Conservation (phyloP, 192 early-diverging fungal genomes). For the Oehlia diaphana region DNA sequence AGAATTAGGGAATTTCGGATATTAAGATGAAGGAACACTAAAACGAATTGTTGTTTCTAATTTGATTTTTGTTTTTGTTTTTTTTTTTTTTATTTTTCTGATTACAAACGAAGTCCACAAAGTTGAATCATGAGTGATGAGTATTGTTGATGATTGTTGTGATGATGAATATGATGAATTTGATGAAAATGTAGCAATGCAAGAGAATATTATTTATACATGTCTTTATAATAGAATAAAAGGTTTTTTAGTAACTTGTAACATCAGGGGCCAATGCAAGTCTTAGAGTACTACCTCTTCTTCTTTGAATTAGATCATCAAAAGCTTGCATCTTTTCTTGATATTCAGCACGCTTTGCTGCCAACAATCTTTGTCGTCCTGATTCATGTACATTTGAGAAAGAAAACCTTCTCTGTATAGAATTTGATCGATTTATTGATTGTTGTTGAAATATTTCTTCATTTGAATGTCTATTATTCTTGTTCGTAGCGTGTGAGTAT, state of each 20-base stretch:
- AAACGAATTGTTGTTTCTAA: no score
- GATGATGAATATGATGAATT: no score
- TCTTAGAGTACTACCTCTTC: constrained; percentile 40
- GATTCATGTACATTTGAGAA: constrained; percentile 26
- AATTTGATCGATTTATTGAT: neutral
- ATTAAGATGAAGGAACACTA: no score
- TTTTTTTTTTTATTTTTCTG: no score
- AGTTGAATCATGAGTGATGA: no score
- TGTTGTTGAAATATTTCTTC: neutral
- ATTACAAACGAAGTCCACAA: no score
- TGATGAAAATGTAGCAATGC: no score
- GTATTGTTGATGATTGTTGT: no score
- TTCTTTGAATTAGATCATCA: constrained; percentile 42
- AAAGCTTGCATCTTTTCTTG: constrained; percentile 44
- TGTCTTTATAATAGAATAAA: neutral
- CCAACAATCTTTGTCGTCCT: constrained; percentile 7
- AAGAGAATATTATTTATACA: no score
- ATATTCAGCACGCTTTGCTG: constrained; percentile 18
- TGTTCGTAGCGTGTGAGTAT: neutral
- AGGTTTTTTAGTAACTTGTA: constrained; percentile 16
- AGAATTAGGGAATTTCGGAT: no score
- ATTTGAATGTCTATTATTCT: neutral
- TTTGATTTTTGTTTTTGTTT: no score
- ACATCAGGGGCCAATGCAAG: constrained; percentile 37
- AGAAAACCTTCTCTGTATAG: constrained; percentile 14